Evolutionary conservation across 2,329 filamentous ascomycete genomes (phyloP).

Genomic region (Talaromyces islandicus): DNA sequence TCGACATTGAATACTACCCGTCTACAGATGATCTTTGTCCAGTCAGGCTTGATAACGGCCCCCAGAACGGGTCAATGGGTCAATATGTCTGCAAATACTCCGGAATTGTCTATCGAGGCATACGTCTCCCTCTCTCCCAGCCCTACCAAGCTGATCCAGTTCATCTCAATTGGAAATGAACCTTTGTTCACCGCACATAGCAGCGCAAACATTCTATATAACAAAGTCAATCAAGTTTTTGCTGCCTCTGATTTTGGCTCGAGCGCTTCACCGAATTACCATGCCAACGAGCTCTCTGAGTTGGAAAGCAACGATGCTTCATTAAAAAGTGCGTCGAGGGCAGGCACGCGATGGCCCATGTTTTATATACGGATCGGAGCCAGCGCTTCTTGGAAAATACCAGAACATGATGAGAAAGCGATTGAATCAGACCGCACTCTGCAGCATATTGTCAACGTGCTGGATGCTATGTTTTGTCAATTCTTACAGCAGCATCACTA

Average conservation of each 20-base stretch:
- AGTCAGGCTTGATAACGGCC: slow-evolving; percentile 58
- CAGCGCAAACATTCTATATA: slow-evolving; percentile 63
- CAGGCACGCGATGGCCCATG: slow-evolving; percentile 79
- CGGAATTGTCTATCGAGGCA: slow-evolving; percentile 58
- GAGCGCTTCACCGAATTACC: slow-evolving; percentile 33
- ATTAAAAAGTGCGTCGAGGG: slow-evolving; percentile 50
- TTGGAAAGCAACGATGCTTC: slow-evolving; percentile 40
- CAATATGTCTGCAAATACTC: slow-evolving; percentile 59
- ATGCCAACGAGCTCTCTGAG: slow-evolving; percentile 18
- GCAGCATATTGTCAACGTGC: slow-evolving; percentile 55
- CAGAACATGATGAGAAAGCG: slow-evolving; percentile 34
- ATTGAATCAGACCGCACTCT: slow-evolving; percentile 40
- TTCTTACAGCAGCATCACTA: slow-evolving; percentile 72
- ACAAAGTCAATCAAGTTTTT: slow-evolving; percentile 74
- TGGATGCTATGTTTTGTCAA: slow-evolving; percentile 63
- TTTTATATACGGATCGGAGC: slow-evolving; percentile 69
- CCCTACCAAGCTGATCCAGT: slow-evolving; percentile 68
- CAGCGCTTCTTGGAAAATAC: slow-evolving; percentile 33
- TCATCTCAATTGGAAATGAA: slow-evolving; percentile 69
- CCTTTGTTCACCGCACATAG: slow-evolving; percentile 52
- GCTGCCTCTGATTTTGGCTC: slow-evolving; percentile 67
- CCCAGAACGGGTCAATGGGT: slow-evolving; percentile 59
- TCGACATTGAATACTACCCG: slow-evolving; percentile 25
- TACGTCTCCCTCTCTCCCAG: slow-evolving; percentile 65
- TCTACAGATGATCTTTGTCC: slow-evolving; percentile 49